These are phyloP conservation scores for Parietaria judaica DNA, from an alignment of 306 rosid species.

Conservation along the genomic window DNA sequence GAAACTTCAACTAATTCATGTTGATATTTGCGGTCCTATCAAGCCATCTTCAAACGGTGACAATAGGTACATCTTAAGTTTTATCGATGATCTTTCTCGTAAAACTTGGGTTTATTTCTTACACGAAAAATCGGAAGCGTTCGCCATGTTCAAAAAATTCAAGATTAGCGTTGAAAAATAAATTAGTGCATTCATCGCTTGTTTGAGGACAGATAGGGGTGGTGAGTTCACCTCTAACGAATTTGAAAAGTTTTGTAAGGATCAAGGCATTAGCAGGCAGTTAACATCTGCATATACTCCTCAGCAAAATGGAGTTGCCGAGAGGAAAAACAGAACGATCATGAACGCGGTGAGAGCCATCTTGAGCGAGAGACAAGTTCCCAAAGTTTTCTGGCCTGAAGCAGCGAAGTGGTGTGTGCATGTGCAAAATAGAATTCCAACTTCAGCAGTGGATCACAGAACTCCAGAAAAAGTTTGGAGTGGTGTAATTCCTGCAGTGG, in stretches of 20 bases:
- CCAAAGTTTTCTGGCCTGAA: neutral
- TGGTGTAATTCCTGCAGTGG: neutral
- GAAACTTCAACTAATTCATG: neutral
- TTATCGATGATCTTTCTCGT: constrained; percentile 3
- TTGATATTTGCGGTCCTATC: neutral
- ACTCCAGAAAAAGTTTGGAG: neutral
- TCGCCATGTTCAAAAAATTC: neutral
- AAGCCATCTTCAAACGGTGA: neutral
- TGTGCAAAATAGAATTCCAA: neutral
- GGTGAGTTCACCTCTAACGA: neutral
- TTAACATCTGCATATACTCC: constrained; percentile 1
- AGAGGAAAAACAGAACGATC: constrained; percentile 8
- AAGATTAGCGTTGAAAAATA: neutral
- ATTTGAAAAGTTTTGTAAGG: neutral
- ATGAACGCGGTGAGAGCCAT: neutral
- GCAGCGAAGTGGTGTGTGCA: neutral
- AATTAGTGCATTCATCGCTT: neutral
- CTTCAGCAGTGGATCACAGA: neutral
- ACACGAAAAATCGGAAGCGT: neutral
- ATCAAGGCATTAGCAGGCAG: neutral
- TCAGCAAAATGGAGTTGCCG: neutral
- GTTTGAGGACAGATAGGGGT: neutral
- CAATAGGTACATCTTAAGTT: neutral
- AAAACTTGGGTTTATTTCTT: neutral
- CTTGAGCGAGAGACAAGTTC: neutral